A percentile compares a stretch with the other conserved stretches of the same genome.
Conservation (phyloP, 2,329 filamentous ascomycete species). For the Epichloe coenophiala region DNA sequence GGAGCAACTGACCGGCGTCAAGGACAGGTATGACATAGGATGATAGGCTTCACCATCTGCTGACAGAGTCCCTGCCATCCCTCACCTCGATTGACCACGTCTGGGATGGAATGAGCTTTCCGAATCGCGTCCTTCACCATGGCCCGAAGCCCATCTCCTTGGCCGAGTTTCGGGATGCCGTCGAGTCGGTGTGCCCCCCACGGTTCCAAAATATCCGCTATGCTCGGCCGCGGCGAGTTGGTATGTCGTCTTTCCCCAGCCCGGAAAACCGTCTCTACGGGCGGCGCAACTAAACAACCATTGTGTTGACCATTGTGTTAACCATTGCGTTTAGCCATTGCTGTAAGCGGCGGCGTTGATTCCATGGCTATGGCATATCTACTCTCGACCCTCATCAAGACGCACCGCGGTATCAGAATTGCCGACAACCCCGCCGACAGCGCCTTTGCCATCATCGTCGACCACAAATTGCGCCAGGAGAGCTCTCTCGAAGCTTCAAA, state of each 20-base stretch:
- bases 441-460: conserved; percentile 37
- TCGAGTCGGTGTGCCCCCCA: conserved; percentile 34
- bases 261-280: neutral
- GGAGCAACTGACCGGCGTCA: no score
- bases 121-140: conserved; percentile 21
- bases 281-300: neutral
- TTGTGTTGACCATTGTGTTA: no score
- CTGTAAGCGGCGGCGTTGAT: conserved; percentile 85
- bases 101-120: conserved; percentile 22
- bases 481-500: conserved; percentile 37
- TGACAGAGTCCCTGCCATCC: no score
- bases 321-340: conserved; percentile 41
- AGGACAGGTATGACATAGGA: no score
- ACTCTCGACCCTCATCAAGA: conserved; percentile 35
- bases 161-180: conserved; percentile 29
- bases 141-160: conserved; percentile 23
- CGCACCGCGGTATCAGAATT: conserved; percentile 23
- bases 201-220: conserved; percentile 31
- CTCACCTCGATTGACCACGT: no score
- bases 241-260: conserved; percentile 17
- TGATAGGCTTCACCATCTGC: no score
- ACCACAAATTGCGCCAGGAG: conserved; percentile 42
- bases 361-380: conserved; percentile 91
- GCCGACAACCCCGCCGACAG: conserved; percentile 29
- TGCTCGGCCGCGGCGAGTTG: conserved; percentile 25